phyloP scores from a whole-genome alignment of 2,329 filamentous ascomycete species.

The Neurospora crassa region DNA sequence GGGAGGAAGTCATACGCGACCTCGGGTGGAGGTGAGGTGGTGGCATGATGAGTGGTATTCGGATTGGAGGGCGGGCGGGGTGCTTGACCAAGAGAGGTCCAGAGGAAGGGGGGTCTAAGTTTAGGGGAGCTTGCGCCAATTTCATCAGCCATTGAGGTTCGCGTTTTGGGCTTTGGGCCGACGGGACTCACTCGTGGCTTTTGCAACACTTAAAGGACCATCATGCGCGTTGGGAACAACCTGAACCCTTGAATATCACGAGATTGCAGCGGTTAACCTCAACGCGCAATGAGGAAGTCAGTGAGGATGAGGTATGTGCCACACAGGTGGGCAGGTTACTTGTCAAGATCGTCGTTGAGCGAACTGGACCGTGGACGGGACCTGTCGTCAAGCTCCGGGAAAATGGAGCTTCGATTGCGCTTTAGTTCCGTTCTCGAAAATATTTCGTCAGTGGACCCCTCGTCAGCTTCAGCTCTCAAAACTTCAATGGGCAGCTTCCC shows the following conservation, averaged over 20 bases:
- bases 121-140: not conserved
- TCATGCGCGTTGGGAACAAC: not conserved
- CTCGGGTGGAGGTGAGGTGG: slow-evolving; percentile 86
- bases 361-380: not conserved
- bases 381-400: not conserved
- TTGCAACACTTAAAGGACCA: not conserved
- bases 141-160: not conserved
- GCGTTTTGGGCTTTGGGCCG: not conserved
- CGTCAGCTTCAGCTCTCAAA: not conserved
- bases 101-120: not conserved
- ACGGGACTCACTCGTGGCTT: not conserved
- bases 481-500: not conserved
- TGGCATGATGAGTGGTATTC: slow-evolving; percentile 47
- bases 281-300: not conserved
- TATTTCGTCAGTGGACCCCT: not conserved
- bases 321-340: not conserved
- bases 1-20: slow-evolving; percentile 83
- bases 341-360: not conserved
- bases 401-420: not conserved
- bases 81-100: not conserved
- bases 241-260: not conserved
- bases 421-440: not conserved
- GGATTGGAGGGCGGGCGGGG: not conserved
- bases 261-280: not conserved
- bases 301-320: not conserved